Conservation (phyloP, 2,329 filamentous ascomycete species). For the Fusarium gaditjirri region DNA sequence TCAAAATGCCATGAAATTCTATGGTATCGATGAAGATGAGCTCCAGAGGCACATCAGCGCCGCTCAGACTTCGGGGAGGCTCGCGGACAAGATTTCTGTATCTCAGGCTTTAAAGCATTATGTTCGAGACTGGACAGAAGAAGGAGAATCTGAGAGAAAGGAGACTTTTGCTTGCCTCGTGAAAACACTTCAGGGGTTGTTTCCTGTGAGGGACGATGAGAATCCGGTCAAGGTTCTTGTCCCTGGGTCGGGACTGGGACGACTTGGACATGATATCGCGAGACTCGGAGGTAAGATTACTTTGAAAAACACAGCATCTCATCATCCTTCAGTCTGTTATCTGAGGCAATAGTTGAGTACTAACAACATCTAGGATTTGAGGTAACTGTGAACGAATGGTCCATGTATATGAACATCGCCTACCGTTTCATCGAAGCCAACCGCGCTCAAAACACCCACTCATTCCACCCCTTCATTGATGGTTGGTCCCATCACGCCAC, state of each 20-base stretch:
- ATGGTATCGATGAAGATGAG: slow-evolving; percentile 56
- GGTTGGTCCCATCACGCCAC: slow-evolving; percentile 66
- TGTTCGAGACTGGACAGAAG: slow-evolving; percentile 65
- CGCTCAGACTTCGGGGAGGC: slow-evolving; percentile 50
- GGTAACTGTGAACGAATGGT: slow-evolving; percentile 68
- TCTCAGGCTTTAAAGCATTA: slow-evolving; percentile 67
- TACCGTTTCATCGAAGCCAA: slow-evolving; percentile 60
- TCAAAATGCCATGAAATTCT: slow-evolving; percentile 57
- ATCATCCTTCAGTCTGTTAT: fast-evolving
- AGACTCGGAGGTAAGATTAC: slow-evolving; percentile 49
- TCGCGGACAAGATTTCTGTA: slow-evolving; percentile 59
- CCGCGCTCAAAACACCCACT: slow-evolving; percentile 37
- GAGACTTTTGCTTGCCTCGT: slow-evolving; percentile 55
- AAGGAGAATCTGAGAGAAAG: slow-evolving; percentile 59
- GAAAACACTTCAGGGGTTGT: slow-evolving; percentile 47
- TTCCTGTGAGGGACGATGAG: slow-evolving; percentile 38
- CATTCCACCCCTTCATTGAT: slow-evolving; percentile 64
- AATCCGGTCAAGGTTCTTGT: slow-evolving; percentile 55
- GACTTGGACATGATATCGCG: slow-evolving; percentile 63
- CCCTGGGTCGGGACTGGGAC: slow-evolving; percentile 64
- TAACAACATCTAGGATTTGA: slow-evolving; percentile 53
- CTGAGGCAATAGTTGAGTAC: fast-evolving
- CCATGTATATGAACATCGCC: slow-evolving; percentile 65
- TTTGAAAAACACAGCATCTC: not conserved
- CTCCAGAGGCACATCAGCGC: slow-evolving; percentile 55